A percentile compares a stretch with the other conserved stretches of the same genome.
Evolutionary conservation across 2,329 filamentous ascomycete species (phyloP).

Genomic region (Fusarium circinatum): DNA sequence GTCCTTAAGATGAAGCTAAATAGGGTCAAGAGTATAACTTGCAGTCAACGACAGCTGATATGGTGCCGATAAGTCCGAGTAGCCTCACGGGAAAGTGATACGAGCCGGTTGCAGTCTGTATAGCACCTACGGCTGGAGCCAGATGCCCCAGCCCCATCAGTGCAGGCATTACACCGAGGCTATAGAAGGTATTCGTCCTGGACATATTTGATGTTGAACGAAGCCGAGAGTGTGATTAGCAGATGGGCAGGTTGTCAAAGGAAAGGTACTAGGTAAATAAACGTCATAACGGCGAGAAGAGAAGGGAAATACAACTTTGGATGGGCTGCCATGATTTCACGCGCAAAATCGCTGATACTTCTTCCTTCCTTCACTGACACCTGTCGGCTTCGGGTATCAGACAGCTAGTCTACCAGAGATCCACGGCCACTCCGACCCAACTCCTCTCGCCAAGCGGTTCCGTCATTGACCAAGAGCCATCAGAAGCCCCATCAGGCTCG

Average conservation of each 20-base stretch:
- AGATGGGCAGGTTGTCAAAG: neutral
- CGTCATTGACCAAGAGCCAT: neutral
- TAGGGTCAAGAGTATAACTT: neutral
- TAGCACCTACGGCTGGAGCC: slow-evolving; percentile 18
- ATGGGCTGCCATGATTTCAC: neutral
- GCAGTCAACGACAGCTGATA: slow-evolving; percentile 18
- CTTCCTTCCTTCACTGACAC: neutral
- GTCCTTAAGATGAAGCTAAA: too few relatives aligned
- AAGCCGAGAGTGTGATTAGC: neutral
- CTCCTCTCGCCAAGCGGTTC: neutral
- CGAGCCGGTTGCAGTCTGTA: slow-evolving; percentile 3
- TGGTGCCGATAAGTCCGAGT: slow-evolving; percentile 14
- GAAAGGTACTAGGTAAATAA: neutral
- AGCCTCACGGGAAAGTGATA: slow-evolving; percentile 13
- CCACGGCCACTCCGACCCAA: neutral
- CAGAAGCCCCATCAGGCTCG: neutral
- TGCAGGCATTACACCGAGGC: slow-evolving; percentile 18
- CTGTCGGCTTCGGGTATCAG: neutral
- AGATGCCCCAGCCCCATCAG: slow-evolving; percentile 20
- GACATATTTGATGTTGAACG: neutral
- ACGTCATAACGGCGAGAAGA: neutral
- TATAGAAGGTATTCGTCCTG: slow-evolving; percentile 13
- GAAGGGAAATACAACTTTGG: neutral
- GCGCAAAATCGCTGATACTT: too few relatives aligned
- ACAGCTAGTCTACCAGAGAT: neutral